Percentiles rank a stretch among this genome's conserved stretches.
phyloP scores from a whole-genome alignment of 1,284 basidiomycete genomes.

The Ustilago vetiveriae region DNA sequence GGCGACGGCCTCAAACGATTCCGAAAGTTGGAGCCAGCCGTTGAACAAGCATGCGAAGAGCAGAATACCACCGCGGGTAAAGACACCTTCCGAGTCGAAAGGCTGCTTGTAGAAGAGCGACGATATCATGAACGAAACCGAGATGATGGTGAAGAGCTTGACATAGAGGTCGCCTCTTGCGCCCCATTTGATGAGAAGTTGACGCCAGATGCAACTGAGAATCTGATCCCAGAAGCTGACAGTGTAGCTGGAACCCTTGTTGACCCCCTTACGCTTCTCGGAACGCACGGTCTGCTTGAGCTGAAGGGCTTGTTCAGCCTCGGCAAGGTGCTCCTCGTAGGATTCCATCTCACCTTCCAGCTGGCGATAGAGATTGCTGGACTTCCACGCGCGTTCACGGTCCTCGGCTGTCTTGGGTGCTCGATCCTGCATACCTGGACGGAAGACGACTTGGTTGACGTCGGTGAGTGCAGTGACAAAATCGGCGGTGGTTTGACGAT shows the following conservation, averaged over 20 bases:
- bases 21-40: slow-evolving; percentile 58
- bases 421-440: slow-evolving; percentile 70
- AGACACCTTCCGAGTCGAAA: slow-evolving; percentile 45
- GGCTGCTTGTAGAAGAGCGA: slow-evolving; percentile 57
- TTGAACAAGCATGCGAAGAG: slow-evolving; percentile 70
- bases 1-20: slow-evolving; percentile 71
- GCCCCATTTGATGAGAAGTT: slow-evolving; percentile 58
- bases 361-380: slow-evolving; percentile 40
- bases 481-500: slow-evolving; percentile 59
- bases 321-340: slow-evolving; percentile 52
- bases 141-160: slow-evolving; percentile 58
- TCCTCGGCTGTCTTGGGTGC: slow-evolving; percentile 66
- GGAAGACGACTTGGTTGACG: slow-evolving; percentile 72
- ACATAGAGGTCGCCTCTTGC: slow-evolving; percentile 46
- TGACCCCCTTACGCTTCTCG: slow-evolving; percentile 57
- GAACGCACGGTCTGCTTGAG: slow-evolving; percentile 35
- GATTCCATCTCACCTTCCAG: slow-evolving; percentile 49
- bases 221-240: slow-evolving; percentile 54
- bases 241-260: slow-evolving; percentile 49
- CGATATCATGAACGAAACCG: slow-evolving; percentile 52
- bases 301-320: slow-evolving; percentile 43
- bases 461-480: slow-evolving; percentile 76
- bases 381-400: slow-evolving; percentile 53
- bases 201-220: slow-evolving; percentile 47
- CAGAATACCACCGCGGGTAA: slow-evolving; percentile 57